Percentiles rank a stretch among this genome's conserved stretches.
Conservation (phyloP, 2,329 filamentous ascomycete genomes). For the Diaporthe humulicola region DNA sequence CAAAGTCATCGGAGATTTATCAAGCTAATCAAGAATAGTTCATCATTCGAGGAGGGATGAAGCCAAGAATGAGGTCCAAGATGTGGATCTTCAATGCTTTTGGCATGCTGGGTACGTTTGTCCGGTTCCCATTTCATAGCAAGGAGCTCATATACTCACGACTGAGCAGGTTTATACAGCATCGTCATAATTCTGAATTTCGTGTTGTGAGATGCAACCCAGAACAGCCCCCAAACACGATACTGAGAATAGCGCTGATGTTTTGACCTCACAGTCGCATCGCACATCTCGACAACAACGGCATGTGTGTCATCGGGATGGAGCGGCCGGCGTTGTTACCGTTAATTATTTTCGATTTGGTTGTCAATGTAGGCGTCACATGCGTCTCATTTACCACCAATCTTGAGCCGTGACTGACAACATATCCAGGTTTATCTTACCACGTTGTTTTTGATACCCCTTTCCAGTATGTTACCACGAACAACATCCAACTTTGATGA, state of each 20-base stretch:
- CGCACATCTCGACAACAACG: slow-evolving; percentile 63
- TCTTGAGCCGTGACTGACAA: background rate
- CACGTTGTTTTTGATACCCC: slow-evolving; percentile 71
- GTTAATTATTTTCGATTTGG: slow-evolving; percentile 70
- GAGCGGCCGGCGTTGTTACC: slow-evolving; percentile 70
- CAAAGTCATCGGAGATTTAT: background rate
- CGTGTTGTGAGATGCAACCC: slow-evolving; percentile 62
- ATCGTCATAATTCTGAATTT: slow-evolving; percentile 70
- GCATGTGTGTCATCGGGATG: slow-evolving; percentile 74
- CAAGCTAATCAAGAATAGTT: slow-evolving; percentile 54
- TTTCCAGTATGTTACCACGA: slow-evolving; percentile 60
- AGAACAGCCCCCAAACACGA: accelerated
- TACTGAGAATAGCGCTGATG: background rate
- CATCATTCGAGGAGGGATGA: slow-evolving; percentile 68
- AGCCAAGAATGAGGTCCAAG: slow-evolving; percentile 63
- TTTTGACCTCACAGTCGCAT: slow-evolving; percentile 61
- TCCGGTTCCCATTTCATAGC: background rate
- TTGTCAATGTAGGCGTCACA: slow-evolving; percentile 63
- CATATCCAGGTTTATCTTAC: slow-evolving; percentile 67
- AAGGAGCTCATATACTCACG: slow-evolving; percentile 46
- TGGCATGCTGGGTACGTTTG: slow-evolving; percentile 63
- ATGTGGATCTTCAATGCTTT: slow-evolving; percentile 51
- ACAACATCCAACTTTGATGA: too few species aligned
- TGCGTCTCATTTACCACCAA: accelerated
- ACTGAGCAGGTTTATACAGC: slow-evolving; percentile 54